Evolutionary conservation across 78 protist genomes (phyloP), one percentile per base, ranked within the genome.

Genomic region (Chrysochromulina tobinii): DNA sequence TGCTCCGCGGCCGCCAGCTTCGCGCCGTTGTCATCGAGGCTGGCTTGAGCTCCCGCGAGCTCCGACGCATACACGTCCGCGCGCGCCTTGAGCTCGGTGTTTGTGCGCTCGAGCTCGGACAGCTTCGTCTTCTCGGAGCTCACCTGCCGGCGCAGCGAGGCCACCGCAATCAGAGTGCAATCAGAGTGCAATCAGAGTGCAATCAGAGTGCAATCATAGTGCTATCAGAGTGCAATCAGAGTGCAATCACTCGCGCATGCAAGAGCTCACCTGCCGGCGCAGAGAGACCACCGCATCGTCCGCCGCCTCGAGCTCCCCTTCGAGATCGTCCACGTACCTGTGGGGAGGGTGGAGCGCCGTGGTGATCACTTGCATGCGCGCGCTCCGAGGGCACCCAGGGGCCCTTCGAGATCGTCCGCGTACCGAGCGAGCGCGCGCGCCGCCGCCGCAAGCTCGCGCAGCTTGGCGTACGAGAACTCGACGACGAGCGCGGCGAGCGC

Each of bases 381-480:
- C 64, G 64, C 20, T 9, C 20, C 5, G 64, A 59, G 64, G 20
- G 9, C 64, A 59, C 64, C 20, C 64, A 59, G 64, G 20, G 9
- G 64, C 5, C 38, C 5, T 53, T 25, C 50, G 21, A 25, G 79
- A 1, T 69, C 54, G 54, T 69, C 79, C 54, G 12, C 53, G 79
- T 69, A 38, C 21, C 79, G 25, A 48, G 87, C 87, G 87, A 79
- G 87, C 57, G 87, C 57, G 38, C 87, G 58, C n/a, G 87, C 87
- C 50, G 64, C 38, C 64, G 48, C 61, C 25, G 64, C 48, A 48
- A 79, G 61, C 38, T 21, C n/a, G 18, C 12, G 38, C 17, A 79
- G 87, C 87, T 79, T 79, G 48, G 4, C 51, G 15, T 23, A 15
- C 23, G 87, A 20, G 87, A 79, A 79, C 23, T 38, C 48, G 64